phyloP scores from a whole-genome alignment of 805 yeast species.

The Schwanniomyces occidentalis region DNA sequence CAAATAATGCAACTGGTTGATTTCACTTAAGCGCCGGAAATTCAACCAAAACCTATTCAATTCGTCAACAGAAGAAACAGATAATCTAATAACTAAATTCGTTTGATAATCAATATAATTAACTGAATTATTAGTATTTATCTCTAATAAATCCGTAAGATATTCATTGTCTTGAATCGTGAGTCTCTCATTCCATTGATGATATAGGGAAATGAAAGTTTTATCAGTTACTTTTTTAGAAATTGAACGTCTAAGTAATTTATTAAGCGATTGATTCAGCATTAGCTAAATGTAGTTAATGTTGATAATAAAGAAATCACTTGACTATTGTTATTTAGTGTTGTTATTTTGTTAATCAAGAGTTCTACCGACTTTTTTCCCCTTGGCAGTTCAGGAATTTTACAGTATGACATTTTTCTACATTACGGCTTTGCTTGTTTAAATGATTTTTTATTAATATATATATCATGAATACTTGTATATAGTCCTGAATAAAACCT shows the following conservation, averaged over 20 bases:
- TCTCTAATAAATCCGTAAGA: slow-evolving; percentile 24
- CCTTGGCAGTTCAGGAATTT: too few species aligned
- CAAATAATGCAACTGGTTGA: slow-evolving; percentile 14
- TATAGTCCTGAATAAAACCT: too few species aligned
- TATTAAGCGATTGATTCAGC: slow-evolving; percentile 9
- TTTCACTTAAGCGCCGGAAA: slow-evolving; percentile 10
- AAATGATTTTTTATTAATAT: too few species aligned
- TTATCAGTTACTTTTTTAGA: slow-evolving; percentile 20
- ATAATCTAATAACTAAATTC: slow-evolving; percentile 17
- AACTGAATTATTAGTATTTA: slow-evolving; percentile 7
- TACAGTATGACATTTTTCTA: too few species aligned
- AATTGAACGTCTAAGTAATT: slow-evolving; percentile 22
- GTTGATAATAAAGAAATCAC: too few species aligned
- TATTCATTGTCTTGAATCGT: slow-evolving; percentile 25
- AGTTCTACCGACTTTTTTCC: too few species aligned
- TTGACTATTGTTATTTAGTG: too few species aligned
- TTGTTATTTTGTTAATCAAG: too few species aligned
- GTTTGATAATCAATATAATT: slow-evolving; percentile 11
- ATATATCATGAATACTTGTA: too few species aligned
- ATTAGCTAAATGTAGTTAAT: too few species aligned
- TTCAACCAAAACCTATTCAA: slow-evolving; percentile 23
- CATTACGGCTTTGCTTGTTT: too few species aligned
- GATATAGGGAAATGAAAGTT: slow-evolving; percentile 26
- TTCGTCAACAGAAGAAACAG: slow-evolving; percentile 17
- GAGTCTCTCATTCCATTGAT: slow-evolving; percentile 24